Evolutionary conservation across 345 rosid species (phyloP).

Genomic region (Eucalyptus virginea): DNA sequence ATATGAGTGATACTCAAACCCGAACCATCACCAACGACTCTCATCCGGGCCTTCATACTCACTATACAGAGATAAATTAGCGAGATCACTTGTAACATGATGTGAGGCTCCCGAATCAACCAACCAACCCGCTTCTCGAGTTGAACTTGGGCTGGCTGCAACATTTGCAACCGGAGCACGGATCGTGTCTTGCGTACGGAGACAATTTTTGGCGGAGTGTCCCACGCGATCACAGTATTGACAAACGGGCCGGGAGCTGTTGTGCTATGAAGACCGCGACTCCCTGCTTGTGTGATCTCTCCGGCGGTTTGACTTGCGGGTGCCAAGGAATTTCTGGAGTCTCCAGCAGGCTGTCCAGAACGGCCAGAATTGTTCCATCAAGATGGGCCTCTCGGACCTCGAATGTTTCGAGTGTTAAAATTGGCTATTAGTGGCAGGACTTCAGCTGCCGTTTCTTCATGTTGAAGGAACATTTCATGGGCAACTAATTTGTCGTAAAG

Average conservation of each 20-base stretch:
- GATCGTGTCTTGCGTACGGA: neutral
- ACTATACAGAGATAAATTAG: neutral
- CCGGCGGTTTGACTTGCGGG: neutral
- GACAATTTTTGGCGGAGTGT: neutral
- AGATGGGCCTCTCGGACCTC: neutral
- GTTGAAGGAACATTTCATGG: neutral
- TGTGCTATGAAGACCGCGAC: neutral
- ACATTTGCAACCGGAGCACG: neutral
- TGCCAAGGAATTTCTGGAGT: neutral
- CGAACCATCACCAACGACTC: neutral
- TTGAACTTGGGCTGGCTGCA: neutral
- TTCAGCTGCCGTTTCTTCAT: neutral
- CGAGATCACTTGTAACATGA: neutral
- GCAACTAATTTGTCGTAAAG: neutral
- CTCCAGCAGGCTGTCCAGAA: neutral
- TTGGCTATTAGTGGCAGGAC: neutral
- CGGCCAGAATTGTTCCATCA: neutral
- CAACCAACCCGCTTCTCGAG: neutral
- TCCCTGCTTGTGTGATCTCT: neutral
- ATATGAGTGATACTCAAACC: neutral
- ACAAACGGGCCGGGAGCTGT: neutral
- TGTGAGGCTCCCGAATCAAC: neutral
- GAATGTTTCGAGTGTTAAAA: neutral
- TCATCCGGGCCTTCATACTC: neutral
- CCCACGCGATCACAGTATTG: neutral